Evolutionary conservation across 2,329 filamentous ascomycete genomes (phyloP).

Genomic region (Phymatotrichopsis omnivora): DNA sequence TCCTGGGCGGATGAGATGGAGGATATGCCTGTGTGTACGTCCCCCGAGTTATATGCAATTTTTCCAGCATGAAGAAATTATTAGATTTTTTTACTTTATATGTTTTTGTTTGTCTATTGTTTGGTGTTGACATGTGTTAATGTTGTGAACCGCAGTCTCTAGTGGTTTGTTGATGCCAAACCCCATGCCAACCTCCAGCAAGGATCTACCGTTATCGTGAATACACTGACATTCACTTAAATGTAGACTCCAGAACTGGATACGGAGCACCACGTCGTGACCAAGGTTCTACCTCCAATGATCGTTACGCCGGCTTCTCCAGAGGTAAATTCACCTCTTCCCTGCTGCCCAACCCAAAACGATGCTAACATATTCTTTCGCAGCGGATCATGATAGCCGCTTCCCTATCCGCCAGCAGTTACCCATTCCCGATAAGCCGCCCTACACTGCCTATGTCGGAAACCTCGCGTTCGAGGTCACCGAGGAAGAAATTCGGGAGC

Average conservation of each 20-base stretch:
- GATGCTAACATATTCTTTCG: conserved; percentile 5
- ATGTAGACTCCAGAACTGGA: conserved; percentile 11
- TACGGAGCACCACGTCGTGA: conserved; percentile 19
- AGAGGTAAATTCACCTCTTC: conserved; percentile 13
- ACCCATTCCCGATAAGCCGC: conserved; percentile 82
- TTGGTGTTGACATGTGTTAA: too few relatives aligned
- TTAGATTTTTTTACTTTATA: background rate
- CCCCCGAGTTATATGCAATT: conserved; percentile 1
- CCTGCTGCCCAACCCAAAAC: background rate
- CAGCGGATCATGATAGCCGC: conserved; percentile 31
- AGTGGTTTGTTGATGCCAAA: conserved; percentile 12
- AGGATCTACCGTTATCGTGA: background rate
- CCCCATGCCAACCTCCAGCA: background rate
- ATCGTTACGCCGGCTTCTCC: conserved; percentile 19
- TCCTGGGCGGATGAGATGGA: conserved; percentile 99
- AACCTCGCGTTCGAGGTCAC: conserved; percentile 95
- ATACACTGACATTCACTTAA: conserved; percentile 14
- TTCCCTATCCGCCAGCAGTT: conserved; percentile 62
- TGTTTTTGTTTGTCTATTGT: conserved; percentile 1
- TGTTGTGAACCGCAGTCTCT: conserved; percentile 11
- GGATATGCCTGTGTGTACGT: conserved; percentile 64
- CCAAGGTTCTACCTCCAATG: conserved; percentile 15
- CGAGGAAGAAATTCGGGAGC: conserved; percentile 68
- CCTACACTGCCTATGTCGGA: conserved; percentile 89
- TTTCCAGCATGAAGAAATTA: too few relatives aligned